Conservation (phyloP, 805 yeast species). For the Candida dajiaensis region DNA sequence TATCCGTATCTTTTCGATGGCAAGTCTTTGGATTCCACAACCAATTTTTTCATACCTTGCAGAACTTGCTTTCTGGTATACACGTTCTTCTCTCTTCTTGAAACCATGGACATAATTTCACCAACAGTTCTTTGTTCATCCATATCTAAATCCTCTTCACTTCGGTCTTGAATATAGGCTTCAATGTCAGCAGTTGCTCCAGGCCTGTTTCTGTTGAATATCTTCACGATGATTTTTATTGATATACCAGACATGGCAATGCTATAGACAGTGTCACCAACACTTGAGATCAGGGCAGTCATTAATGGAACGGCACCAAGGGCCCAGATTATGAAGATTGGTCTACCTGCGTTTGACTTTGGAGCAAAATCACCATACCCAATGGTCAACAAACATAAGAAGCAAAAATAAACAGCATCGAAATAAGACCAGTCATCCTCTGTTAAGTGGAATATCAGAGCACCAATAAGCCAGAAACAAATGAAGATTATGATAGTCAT, state of each 20-base stretch:
- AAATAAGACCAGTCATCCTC: constrained; percentile 69
- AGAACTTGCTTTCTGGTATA: constrained; percentile 15
- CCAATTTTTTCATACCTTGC: constrained; percentile 15
- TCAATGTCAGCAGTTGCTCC: neutral
- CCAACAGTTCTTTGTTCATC: constrained; percentile 13
- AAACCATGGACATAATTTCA: constrained; percentile 5
- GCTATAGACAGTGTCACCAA: constrained; percentile 54
- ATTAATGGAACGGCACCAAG: constrained; percentile 78
- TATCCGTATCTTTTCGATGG: constrained; percentile 36
- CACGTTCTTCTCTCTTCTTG: neutral
- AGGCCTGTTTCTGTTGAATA: constrained; percentile 4
- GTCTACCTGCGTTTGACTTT: constrained; percentile 52
- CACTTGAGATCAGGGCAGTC: constrained; percentile 70
- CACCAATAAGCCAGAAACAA: constrained; percentile 69
- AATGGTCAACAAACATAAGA: constrained; percentile 69
- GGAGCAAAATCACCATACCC: constrained; percentile 84
- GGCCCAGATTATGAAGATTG: constrained; percentile 77
- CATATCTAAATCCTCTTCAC: constrained; percentile 6
- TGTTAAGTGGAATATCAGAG: constrained; percentile 48
- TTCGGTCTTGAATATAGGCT: neutral
- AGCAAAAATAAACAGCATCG: constrained; percentile 67
- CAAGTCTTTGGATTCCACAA: constrained; percentile 9
- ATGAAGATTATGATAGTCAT: constrained; percentile 40
- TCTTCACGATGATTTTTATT: constrained; percentile 1
- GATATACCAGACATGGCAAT: constrained; percentile 18